Percentiles rank a stretch among this genome's conserved stretches.
Conservation (phyloP, 169 alveolate species). For the Perkinsus chesapeaki region DNA sequence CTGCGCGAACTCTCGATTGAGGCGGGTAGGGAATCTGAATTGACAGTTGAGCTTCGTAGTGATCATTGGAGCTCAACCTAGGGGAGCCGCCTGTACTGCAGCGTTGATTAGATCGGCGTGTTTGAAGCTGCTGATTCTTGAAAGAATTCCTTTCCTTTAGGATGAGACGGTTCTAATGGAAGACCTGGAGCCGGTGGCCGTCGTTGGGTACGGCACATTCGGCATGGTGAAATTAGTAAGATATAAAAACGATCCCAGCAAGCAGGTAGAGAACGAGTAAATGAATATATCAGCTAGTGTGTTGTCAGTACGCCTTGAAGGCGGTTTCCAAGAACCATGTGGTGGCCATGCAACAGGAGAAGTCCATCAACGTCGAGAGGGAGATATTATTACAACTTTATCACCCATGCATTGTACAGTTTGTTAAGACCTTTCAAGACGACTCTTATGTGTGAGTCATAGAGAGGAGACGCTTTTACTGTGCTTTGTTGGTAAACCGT, state of each 20-base stretch:
- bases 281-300: background rate
- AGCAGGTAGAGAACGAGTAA: background rate
- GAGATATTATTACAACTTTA: constrained; percentile 41
- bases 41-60: no score
- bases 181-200: constrained; percentile 36
- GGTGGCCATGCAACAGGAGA: constrained; percentile 32
- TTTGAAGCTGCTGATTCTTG: no score
- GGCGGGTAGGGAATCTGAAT: no score
- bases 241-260: constrained; percentile 14
- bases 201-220: constrained; percentile 45
- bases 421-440: constrained; percentile 52
- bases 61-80: no score
- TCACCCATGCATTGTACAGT: constrained; percentile 52
- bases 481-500: no score
- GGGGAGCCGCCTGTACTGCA: no score
- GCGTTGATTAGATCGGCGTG: background rate
- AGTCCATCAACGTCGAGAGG: constrained; percentile 40
- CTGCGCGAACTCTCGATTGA: no score
- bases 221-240: constrained; percentile 38
- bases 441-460: background rate
- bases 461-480: no score
- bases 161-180: background rate
- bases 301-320: constrained; percentile 39
- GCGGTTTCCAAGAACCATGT: constrained; percentile 25
- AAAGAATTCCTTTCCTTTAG: background rate